These are phyloP conservation scores for Iodosphaeria phyllophila DNA, from an alignment of 2,329 filamentous ascomycete species.

Conservation along the genomic window DNA sequence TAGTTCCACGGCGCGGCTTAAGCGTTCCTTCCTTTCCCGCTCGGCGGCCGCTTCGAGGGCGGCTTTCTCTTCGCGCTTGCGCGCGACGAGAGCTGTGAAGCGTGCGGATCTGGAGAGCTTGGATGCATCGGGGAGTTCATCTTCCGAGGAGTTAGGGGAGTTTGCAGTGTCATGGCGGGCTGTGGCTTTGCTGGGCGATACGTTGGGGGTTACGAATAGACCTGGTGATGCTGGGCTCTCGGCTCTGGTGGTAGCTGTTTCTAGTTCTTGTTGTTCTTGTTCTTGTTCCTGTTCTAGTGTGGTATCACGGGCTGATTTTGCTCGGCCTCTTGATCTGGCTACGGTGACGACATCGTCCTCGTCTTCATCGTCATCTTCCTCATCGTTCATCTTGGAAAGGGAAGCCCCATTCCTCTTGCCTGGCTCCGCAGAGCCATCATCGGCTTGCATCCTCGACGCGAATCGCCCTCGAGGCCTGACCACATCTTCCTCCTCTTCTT, in stretches of 20 bases:
- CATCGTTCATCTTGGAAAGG: slow-evolving; percentile 2
- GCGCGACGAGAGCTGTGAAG: slow-evolving; percentile 53
- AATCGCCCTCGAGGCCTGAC: slow-evolving; percentile 19
- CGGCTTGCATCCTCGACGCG: slow-evolving; percentile 15
- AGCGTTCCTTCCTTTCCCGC: slow-evolving; percentile 25
- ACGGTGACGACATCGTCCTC: slow-evolving; percentile 9
- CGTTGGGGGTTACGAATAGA: slow-evolving; percentile 36
- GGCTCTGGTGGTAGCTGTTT: slow-evolving; percentile 8
- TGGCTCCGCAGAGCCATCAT: background rate
- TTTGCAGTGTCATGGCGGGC: slow-evolving; percentile 8
- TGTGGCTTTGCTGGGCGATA: slow-evolving; percentile 16
- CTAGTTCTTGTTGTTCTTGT: too few species aligned
- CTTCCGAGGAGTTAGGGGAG: slow-evolving; percentile 23
- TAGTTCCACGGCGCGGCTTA: slow-evolving; percentile 19
- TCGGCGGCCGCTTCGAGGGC: slow-evolving; percentile 44
- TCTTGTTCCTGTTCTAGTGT: too few species aligned
- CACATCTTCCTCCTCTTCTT: slow-evolving; percentile 21
- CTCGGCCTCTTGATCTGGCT: slow-evolving; percentile 9
- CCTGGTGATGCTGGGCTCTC: slow-evolving; percentile 24
- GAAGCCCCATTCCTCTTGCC: background rate
- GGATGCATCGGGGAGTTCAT: slow-evolving; percentile 26
- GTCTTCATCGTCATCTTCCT: slow-evolving; percentile 9
- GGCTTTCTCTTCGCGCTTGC: slow-evolving; percentile 53
- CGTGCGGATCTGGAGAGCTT: slow-evolving; percentile 30
- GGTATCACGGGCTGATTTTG: slow-evolving; percentile 7